Base-by-base conservation (phyloP, 176 grass and related monocot species). In the Cocos nucifera region DNA sequence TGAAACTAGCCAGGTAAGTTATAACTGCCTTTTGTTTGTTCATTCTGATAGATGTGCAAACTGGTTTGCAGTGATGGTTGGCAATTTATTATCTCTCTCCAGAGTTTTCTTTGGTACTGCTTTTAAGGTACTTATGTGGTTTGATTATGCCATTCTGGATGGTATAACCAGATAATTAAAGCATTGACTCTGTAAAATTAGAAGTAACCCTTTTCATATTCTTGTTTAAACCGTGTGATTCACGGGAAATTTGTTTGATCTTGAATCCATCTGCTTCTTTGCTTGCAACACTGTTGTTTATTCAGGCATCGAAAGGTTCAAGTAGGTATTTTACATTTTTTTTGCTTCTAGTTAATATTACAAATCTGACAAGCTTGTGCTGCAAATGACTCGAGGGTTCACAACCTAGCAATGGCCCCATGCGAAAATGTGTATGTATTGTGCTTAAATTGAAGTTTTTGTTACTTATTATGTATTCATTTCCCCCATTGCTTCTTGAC, bases 1-100 rank as follows among this genome's bases (percentile, higher is more conserved):
- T 77, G 94, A 99, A 99, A 99, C 94, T 75, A 99, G 88, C 88
- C 88, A 99, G 94, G 94, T 99, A 99, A 99, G 94, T 99, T 77
- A 5, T 85, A 71, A 32, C 48, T 79, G 61, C 70, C 22, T 72
- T 65, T 59, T 71, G 50, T 67, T 88, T 75, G 6, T 74, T 85
- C 54, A 66, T 56, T 78, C 68, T 70, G 64, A 69, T 80, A 19
- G 32, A 66, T 66, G 18, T 24, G 19, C 58, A 48, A 56, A 63
- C 51, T 55, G 28, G 50, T 54, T 44, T 63, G 51, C 70, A 61
- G 69, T 55, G 70, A 21, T 73, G 18, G 70, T 44, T 56, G n/a
- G 26, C 22, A 44, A 68, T 44, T 39, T 44, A 12, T 44, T 44
- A 44, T 44, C 10, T 44, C 2, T 8, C 10, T 44, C 35, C 35